Base-by-base conservation (phyloP, 2,329 filamentous ascomycete species). In the Fusarium armeniacum region DNA sequence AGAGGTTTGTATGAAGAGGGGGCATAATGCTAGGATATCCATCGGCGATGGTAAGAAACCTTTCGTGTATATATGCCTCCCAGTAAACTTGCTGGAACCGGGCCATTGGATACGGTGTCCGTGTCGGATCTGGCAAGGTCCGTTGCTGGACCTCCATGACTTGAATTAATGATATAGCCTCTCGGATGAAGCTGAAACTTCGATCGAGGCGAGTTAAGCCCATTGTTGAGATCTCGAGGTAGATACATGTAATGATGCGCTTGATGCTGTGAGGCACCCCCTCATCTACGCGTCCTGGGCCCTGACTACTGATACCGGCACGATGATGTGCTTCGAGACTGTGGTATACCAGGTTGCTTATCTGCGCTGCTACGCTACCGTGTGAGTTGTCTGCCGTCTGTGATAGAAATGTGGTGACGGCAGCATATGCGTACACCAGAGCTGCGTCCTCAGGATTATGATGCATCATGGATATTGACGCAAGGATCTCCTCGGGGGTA, bases 31-130 rank as follows among this genome's bases (percentile, higher is more conserved):
- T 78, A 3, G 80, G 79, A 7, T 82, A 82, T 44, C 85, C 85
- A 40, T 85, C 82, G 6, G 84, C 77, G 28, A 87, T 83, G 35
- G 83, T 83, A n/a, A 85, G 71, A 71, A 87, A 88, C 18, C 86
- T 82, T 71, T 88, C 86, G 62, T 87, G 85, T 33, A 88, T 85
- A 68, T 84, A 87, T 15, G 81, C 82, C 65, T 86, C 82, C 85
- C 86, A 88, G 73, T 87, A 87, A 1, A 86, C 74, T 5, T 86
- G 79, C 65, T 86, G 84, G 24, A 72, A 68, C 8, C 72, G 63
- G 22, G 66, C 67, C 30, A 65, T 69, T 8, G 69, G 55, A 5
- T 62, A 65, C n/a, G 44, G 59, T 43, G 16, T 63, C 54, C 45
- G 69, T 47, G 36, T 58, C 45, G 62, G 56, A 28, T 69, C 67